phyloP scores from a whole-genome alignment of 208 protist species.

The Leishmania gerbilli region DNA sequence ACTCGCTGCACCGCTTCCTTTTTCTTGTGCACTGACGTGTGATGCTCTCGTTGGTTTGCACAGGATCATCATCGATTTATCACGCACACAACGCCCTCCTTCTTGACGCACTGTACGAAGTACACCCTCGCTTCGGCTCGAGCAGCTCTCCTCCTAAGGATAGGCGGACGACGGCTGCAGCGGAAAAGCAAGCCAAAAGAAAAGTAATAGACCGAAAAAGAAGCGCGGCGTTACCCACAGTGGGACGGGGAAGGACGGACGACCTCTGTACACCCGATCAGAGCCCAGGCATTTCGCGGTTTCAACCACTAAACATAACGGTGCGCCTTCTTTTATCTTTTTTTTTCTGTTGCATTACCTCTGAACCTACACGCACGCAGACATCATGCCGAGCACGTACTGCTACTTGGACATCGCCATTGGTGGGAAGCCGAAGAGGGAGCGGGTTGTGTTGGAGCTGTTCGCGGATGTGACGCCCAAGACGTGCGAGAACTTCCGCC shows the following conservation, averaged over 20 bases:
- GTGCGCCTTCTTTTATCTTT: neutral
- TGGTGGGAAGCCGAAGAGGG: conserved; percentile 62
- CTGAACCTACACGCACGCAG: neutral
- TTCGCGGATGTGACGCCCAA: conserved; percentile 93
- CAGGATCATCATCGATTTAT: conserved; percentile 6
- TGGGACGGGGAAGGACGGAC: neutral
- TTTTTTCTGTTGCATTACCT: neutral
- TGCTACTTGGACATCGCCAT: conserved; percentile 90
- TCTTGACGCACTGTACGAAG: neutral
- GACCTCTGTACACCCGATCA: neutral
- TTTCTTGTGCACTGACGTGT: neutral
- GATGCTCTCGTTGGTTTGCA: neutral
- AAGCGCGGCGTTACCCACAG: neutral
- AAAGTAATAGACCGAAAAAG: neutral
- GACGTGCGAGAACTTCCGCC: conserved; percentile 95
- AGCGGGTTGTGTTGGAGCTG: conserved; percentile 92
- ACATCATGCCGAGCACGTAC: conserved; percentile 43
- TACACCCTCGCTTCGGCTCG: neutral
- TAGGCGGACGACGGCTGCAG: neutral
- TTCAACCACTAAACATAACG: neutral
- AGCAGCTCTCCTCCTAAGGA: neutral
- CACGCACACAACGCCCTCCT: neutral
- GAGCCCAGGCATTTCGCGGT: neutral
- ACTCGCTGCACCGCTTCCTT: neutral
- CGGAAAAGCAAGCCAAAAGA: neutral